Base-by-base conservation (phyloP, 257 asterid genomes). In the Solanum clarkiae region DNA sequence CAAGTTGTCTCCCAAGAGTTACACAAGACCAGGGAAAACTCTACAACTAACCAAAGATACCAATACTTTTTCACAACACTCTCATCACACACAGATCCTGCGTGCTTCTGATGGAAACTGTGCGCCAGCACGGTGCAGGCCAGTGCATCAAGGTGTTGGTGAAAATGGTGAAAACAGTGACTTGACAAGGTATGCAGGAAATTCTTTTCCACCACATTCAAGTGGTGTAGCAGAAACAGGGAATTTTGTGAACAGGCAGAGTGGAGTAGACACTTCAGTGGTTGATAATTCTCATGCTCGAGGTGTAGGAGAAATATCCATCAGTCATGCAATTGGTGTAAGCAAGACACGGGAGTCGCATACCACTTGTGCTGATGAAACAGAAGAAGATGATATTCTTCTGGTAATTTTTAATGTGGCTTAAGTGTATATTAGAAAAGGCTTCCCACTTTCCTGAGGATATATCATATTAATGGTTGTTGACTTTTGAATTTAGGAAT, bases 11-110 rank as follows among this genome's bases (percentile, higher is more conserved):
- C 92, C 97, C 80, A 92, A 89, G 91, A 92, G 87, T 85, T 95
- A 91, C 84, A 82, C 70, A 54, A 93, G 86, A 88, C 98, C 97
- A 86, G 99, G 99, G 86, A 93, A 93, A 90, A 93, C 94, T 83
- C 87, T 74, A 85, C 94, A 93, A 44, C 81, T 88, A 60, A 80
- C 91, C 40, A 88, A 89, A 87, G 86, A 84, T 47, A 82, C 55
- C 79, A 88, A 85, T 91, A 88, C 89, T 80, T 86, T 84, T 84
- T 72, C 89, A 88, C 90, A 81, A 71, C 86, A 84, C 84, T 88
- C 93, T 84, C 89, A 91, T 88, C 88, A 54, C 74, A 87, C 90
- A 84, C 81, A 90, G 59, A 87, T 57, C 62, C 91, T 56, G 16
- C 86, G 90, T 85, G 80, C 88, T 26, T 88, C 92, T 60, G 88